These are phyloP conservation scores for Emericellopsis atlantica DNA, from an alignment of 2,329 filamentous ascomycete species.

Conservation along the genomic window DNA sequence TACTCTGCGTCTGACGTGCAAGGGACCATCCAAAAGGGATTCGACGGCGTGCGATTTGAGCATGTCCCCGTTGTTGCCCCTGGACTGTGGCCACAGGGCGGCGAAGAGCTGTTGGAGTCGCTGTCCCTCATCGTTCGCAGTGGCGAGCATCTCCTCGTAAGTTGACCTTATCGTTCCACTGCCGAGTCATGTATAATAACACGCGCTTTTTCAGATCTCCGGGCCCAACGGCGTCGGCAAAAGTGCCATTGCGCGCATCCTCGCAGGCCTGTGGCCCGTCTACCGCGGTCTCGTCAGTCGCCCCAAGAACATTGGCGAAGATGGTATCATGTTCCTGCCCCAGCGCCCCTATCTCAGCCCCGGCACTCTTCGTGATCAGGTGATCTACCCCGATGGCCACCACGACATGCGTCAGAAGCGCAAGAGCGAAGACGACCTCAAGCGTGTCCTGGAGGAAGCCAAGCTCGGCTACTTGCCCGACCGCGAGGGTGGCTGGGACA, in stretches of 20 bases:
- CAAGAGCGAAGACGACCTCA: constrained; percentile 66
- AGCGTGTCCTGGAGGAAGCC: constrained; percentile 68
- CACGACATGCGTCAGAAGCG: constrained; percentile 81
- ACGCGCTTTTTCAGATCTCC: constrained; percentile 46
- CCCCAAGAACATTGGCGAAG: constrained; percentile 65
- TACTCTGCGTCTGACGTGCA: constrained; percentile 87
- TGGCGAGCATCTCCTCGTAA: constrained; percentile 74
- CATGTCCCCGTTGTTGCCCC: constrained; percentile 89
- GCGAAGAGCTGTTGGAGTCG: constrained; percentile 81
- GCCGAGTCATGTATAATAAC: too few species aligned
- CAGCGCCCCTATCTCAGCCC: constrained; percentile 87
- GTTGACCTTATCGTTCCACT: constrained; percentile 6
- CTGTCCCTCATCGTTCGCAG: constrained; percentile 80
- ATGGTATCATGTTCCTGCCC: constrained; percentile 97
- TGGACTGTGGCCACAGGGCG: constrained; percentile 74
- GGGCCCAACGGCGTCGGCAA: constrained; percentile 94
- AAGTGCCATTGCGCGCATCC: constrained; percentile 72
- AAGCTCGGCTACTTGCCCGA: constrained; percentile 80
- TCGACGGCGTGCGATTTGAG: constrained; percentile 86
- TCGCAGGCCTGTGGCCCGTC: constrained; percentile 90
- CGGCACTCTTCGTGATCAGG: constrained; percentile 87
- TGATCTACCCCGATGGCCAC: constrained; percentile 94
- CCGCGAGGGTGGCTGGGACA: constrained; percentile 93
- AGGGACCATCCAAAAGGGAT: constrained; percentile 87
- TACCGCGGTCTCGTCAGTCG: constrained; percentile 87